phyloP scores from a whole-genome alignment of 257 asterid species.

The Nicotiana knightiana region DNA sequence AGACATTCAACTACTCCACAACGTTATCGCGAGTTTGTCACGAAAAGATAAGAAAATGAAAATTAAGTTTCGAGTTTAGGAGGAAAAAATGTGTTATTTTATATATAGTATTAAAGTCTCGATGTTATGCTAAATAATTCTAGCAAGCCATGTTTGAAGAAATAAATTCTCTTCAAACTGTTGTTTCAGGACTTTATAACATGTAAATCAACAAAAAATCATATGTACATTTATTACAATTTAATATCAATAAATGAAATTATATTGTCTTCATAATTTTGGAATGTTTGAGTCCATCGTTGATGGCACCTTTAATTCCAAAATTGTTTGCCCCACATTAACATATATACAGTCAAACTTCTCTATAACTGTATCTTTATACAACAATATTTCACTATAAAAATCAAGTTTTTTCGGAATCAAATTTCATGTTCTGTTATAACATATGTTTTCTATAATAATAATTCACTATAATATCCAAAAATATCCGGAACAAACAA shows the following conservation, averaged over 20 bases:
- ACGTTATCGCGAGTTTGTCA: not conserved
- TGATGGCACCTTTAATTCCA: not conserved
- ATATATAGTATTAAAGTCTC: too few species aligned
- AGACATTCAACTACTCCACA: slow-evolving; percentile 12
- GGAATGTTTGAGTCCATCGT: not conserved
- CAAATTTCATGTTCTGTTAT: too few species aligned
- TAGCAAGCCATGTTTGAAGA: too few species aligned
- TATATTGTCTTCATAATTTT: not conserved
- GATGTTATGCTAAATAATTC: too few species aligned
- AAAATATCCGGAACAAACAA: too few species aligned
- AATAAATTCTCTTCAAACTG: not conserved
- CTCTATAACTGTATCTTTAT: too few species aligned
- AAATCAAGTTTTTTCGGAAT: too few species aligned
- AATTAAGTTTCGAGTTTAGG: too few species aligned
- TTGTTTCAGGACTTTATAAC: not conserved
- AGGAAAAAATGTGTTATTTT: too few species aligned
- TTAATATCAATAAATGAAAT: not conserved
- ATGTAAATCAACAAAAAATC: not conserved
- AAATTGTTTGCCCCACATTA: not conserved
- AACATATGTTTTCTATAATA: not conserved
- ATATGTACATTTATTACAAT: not conserved
- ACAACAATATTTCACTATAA: too few species aligned
- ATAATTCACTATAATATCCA: too few species aligned
- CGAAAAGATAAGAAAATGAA: not conserved
- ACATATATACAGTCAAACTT: not conserved